Percentiles rank a stretch among this genome's conserved stretches.
Evolutionary conservation across 1,139 yeast genomes (phyloP).

Genomic region (Zygosaccharomyces pseudobailii): DNA sequence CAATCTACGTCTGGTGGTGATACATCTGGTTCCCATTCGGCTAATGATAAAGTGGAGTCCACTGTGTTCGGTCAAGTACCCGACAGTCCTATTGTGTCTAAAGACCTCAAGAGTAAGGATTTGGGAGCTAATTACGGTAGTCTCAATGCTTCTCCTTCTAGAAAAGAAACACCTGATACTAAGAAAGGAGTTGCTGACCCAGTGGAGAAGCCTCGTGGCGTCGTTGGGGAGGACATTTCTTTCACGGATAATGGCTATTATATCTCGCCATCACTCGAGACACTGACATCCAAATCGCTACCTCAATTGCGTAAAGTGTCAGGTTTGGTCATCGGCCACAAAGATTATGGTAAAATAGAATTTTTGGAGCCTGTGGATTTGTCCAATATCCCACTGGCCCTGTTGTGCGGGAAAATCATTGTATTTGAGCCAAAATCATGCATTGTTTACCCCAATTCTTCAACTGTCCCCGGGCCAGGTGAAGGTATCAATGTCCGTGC

Average conservation of each 20-base stretch:
- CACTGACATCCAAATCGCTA: conserved; percentile 54
- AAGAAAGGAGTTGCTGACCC: background rate
- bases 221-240: conserved; percentile 38
- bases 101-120: conserved; percentile 14
- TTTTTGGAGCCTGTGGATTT: conserved; percentile 81
- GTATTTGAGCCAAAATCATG: conserved; percentile 58
- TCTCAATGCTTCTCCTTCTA: conserved; percentile 7
- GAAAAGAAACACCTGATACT: conserved; percentile 7
- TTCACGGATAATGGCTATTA: conserved; percentile 73
- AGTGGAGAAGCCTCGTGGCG: conserved; percentile 16
- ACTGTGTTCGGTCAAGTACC: conserved; percentile 11
- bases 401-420: conserved; percentile 62
- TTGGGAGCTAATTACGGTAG: conserved; percentile 2
- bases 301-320: conserved; percentile 61
- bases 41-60: conserved; percentile 1
- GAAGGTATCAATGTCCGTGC: conserved; percentile 81
- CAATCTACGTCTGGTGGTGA: conserved; percentile 7
- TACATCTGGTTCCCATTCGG: conserved; percentile 1
- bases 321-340: conserved; percentile 73
- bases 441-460: conserved; percentile 68
- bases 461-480: conserved; percentile 62
- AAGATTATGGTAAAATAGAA: conserved; percentile 69
- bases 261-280: conserved; percentile 71
- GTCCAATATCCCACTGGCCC: conserved; percentile 55
- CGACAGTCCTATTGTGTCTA: conserved; percentile 28